phyloP scores from a whole-genome alignment of 192 early-diverging fungal species.

The Allomyces macrogynus region DNA sequence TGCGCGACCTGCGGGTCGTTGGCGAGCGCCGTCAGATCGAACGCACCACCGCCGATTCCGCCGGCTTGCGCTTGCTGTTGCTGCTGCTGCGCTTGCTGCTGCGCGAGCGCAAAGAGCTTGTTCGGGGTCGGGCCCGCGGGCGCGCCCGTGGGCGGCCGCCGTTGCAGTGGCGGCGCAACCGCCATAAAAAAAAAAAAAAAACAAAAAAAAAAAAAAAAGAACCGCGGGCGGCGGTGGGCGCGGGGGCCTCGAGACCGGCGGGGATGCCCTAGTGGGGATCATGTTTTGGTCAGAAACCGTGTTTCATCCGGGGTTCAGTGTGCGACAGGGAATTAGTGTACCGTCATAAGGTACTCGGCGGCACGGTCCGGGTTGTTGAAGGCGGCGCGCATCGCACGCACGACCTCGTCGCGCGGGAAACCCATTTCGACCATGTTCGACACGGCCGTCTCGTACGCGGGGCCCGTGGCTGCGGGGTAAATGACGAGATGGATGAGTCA shows the following conservation, averaged over 20 bases:
- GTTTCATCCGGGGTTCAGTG: not conserved
- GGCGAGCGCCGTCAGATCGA: constrained; percentile 29
- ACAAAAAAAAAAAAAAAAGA: constrained; percentile 1
- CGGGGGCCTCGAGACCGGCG: not conserved
- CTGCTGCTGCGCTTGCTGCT: constrained; percentile 17
- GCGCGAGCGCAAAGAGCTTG: constrained; percentile 41
- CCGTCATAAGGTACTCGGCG: constrained; percentile 82
- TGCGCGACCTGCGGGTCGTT: constrained; percentile 78
- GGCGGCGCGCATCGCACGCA: constrained; percentile 80
- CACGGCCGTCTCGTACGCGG: constrained; percentile 59
- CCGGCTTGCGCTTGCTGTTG: constrained; percentile 10
- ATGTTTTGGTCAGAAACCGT: not conserved
- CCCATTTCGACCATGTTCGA: constrained; percentile 89
- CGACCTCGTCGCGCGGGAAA: constrained; percentile 65
- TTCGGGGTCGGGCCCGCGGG: constrained; percentile 9
- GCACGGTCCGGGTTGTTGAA: constrained; percentile 96
- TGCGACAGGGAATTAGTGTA: constrained; percentile 13
- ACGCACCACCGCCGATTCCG: constrained; percentile 1
- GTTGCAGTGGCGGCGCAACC: constrained; percentile 12
- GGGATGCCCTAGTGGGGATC: not conserved
- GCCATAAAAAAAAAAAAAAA: constrained; percentile 16
- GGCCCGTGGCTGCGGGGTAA: constrained; percentile 37
- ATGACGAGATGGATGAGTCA: not conserved
- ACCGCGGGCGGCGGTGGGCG: too few relatives aligned
- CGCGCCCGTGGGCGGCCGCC: constrained; percentile 2